Base-by-base conservation (phyloP, 225 moss, liverwort and hornwort species). In the Neckera pumila region DNA sequence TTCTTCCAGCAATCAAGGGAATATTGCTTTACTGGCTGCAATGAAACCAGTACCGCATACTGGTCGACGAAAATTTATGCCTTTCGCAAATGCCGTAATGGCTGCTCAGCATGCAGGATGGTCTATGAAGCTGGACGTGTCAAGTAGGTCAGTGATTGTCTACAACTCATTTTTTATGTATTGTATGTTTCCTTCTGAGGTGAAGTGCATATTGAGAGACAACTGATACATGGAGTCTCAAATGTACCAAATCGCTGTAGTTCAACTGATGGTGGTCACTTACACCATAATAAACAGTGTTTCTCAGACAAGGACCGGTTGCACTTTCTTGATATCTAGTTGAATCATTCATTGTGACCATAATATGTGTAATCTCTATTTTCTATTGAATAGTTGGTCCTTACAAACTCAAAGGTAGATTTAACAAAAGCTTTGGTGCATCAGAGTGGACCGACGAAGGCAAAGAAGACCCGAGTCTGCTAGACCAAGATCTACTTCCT, bases 71-170 rank as follows among this genome's bases (percentile, higher is more conserved):
- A 95, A 92, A 87, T 92, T 96, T 60, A 97, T 96, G 94, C 97
- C 97, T 30, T 99, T 94, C 84, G 98, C 97, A 78, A 93, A 92
- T 78, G 96, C 97, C 78, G 95, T 99, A 40, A 93, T 99, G 91
- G 95, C 98, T 88, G 96, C 97, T 80, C 96, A 96, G 86, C 96
- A 97, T 85, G 97, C 97, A 83, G 96, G 98, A 85, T 96, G 95
- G 96, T 96, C 96, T 56, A 97, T 97, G 96, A 99, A 99, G 91
- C 89, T 96, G 89, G 96, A 96, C 85, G 67, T 93, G 76, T 93
- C 95, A 77, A 97, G 91, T 80, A 92, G 94, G 94, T 94, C 93
- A 93, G 84, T 89, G 73, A 67, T 38, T 57, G 62, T 85, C 67
- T 84, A 79, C 81, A 61, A 72, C 62, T 85, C 71, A 12, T 81